phyloP scores from a whole-genome alignment of 169 alveolate species.

The Eimeria nieschulzi region DNA sequence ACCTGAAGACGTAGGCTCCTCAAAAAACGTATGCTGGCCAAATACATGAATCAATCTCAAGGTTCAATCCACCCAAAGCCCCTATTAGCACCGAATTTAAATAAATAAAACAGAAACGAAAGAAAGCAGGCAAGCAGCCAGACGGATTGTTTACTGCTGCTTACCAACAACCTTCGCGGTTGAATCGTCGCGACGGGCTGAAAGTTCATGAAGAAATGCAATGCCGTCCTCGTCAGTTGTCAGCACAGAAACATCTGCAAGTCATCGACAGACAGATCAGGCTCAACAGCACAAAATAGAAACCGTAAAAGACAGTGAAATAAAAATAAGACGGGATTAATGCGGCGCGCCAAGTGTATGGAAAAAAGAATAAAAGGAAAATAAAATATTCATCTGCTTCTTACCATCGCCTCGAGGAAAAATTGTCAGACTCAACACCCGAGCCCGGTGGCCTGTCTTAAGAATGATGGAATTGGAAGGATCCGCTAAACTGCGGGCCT shows the following conservation, averaged over 20 bases:
- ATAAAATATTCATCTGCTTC: too few species aligned
- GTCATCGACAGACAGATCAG: neutral
- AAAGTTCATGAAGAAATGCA: neutral
- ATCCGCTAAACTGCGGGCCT: neutral
- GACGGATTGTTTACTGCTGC: too few species aligned
- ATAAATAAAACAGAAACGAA: neutral
- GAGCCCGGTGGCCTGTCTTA: slow-evolving; percentile 2
- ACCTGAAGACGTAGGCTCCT: neutral
- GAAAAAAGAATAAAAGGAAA: too few species aligned
- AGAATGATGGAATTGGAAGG: neutral
- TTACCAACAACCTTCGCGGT: too few species aligned
- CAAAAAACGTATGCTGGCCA: neutral
- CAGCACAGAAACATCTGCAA: slow-evolving; percentile 25
- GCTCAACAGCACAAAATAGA: neutral
- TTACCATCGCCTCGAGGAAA: slow-evolving; percentile 34
- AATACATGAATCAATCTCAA: neutral
- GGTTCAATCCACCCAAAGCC: neutral
- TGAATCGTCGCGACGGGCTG: too few species aligned
- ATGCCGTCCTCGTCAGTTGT: slow-evolving; percentile 20
- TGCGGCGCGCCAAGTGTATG: too few species aligned
- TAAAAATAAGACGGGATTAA: too few species aligned
- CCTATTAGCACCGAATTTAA: neutral
- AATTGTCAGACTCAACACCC: neutral
- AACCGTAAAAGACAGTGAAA: too few species aligned
- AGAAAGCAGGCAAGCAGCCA: neutral